Evolutionary conservation across 139 green algal species (phyloP).

Genomic region (Diplosphaera chodatii): DNA sequence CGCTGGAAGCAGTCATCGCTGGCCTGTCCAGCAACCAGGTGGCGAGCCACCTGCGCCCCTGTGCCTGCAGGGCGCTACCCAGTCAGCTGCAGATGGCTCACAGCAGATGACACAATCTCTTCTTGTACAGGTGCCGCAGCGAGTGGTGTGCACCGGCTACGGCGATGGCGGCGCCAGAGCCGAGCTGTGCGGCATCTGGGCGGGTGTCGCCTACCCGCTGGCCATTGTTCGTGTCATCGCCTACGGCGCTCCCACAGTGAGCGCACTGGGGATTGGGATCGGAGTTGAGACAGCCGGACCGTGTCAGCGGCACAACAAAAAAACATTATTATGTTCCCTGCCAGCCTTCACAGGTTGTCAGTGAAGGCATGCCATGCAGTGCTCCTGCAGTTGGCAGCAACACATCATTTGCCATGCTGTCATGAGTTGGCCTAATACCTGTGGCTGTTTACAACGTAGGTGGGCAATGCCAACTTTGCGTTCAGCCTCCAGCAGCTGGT

Average conservation of each 20-base stretch:
- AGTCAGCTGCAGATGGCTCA: not conserved
- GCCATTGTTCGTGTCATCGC: slow-evolving; percentile 15
- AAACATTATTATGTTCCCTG: no score
- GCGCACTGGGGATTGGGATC: not conserved
- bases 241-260: slow-evolving; percentile 16
- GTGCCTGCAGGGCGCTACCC: no score
- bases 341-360: not conserved
- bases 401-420: no score
- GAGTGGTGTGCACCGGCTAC: slow-evolving; percentile 11
- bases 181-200: slow-evolving; percentile 20
- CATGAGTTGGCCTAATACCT: no score
- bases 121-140: not conserved
- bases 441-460: no score
- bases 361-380: not conserved
- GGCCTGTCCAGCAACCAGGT: not conserved
- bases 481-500: slow-evolving; percentile 9
- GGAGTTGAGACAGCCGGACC: no score
- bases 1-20: not conserved
- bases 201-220: slow-evolving; percentile 7
- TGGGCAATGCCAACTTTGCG: slow-evolving; percentile 7
- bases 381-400: no score
- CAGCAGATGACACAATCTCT: no score
- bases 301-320: no score
- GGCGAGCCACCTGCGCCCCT: no score
- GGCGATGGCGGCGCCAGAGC: slow-evolving; percentile 6